Evolutionary conservation across 257 asterid genomes (phyloP).

Genomic region (Capsicum rhomboideum): DNA sequence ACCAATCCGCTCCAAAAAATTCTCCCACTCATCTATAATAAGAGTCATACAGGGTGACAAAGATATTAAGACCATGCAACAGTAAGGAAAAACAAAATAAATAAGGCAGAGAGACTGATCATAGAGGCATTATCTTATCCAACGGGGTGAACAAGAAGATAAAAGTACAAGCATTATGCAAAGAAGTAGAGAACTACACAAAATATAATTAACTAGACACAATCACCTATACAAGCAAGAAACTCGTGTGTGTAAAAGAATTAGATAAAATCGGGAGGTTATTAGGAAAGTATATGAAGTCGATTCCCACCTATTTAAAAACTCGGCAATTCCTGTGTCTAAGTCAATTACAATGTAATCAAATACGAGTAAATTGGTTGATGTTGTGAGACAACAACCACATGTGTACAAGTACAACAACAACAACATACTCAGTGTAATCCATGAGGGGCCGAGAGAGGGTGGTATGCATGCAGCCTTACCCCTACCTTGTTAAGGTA

Average conservation of each 20-base stretch:
- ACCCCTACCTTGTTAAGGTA: too few species aligned
- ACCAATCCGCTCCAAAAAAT: constrained; percentile 88
- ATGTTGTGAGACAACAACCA: too few species aligned
- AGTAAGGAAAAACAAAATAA: neutral
- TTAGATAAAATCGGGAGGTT: too few species aligned
- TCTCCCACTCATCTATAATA: constrained; percentile 87
- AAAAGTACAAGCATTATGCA: neutral
- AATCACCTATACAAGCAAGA: neutral
- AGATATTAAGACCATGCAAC: neutral
- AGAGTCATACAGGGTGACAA: neutral
- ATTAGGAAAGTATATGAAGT: neutral
- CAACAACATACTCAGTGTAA: too few species aligned
- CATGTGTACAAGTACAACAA: too few species aligned
- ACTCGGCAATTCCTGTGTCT: neutral
- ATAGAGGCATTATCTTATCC: neutral
- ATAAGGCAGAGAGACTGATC: neutral
- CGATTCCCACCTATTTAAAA: neutral
- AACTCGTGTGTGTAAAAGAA: neutral
- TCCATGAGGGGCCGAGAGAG: too few species aligned
- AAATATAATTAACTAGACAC: neutral
- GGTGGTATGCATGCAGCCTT: too few species aligned
- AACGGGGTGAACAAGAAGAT: neutral
- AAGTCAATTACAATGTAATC: neutral
- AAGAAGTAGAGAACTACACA: neutral
- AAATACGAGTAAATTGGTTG: neutral